Conservation (phyloP, 2,329 filamentous ascomycete genomes). For the Pyrenochaeta sp. region DNA sequence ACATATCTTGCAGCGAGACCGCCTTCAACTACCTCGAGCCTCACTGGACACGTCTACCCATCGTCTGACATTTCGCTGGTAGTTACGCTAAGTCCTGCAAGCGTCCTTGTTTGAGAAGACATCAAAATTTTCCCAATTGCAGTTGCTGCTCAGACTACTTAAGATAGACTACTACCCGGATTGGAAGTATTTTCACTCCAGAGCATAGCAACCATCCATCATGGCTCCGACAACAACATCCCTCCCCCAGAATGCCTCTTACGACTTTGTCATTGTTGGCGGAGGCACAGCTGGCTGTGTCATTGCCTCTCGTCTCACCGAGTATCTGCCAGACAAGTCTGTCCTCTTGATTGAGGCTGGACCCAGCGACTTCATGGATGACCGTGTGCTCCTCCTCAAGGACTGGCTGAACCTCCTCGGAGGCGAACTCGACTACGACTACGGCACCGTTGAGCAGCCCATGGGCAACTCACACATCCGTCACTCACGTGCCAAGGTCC, state of each 20-base stretch:
- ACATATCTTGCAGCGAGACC: conserved; percentile 37
- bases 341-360: conserved; percentile 88
- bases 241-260: conserved; percentile 69
- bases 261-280: conserved; percentile 86
- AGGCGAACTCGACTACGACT: conserved; percentile 89
- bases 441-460: conserved; percentile 87
- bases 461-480: conserved; percentile 92
- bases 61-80: conserved; percentile 5
- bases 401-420: conserved; percentile 87
- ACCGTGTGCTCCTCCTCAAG: conserved; percentile 84
- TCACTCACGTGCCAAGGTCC: conserved; percentile 89
- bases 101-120: conserved; percentile 3
- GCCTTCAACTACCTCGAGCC: conserved; percentile 15
- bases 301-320: conserved; percentile 78
- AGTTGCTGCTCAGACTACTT: conserved; percentile 1
- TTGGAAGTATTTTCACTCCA: not conserved
- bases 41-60: conserved; percentile 12
- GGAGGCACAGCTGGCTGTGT: conserved; percentile 87
- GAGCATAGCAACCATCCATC: not conserved
- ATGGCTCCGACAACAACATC: conserved; percentile 64
- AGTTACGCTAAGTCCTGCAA: conserved; percentile 1
- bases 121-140: conserved; percentile 13
- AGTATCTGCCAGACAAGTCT: conserved; percentile 83
- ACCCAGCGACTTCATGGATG: conserved; percentile 87
- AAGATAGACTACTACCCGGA: not conserved